A percentile compares a stretch with the other conserved stretches of the same genome.
phyloP scores from a whole-genome alignment of 177 flowering plant genomes.

The Tripterygium wilfordii region DNA sequence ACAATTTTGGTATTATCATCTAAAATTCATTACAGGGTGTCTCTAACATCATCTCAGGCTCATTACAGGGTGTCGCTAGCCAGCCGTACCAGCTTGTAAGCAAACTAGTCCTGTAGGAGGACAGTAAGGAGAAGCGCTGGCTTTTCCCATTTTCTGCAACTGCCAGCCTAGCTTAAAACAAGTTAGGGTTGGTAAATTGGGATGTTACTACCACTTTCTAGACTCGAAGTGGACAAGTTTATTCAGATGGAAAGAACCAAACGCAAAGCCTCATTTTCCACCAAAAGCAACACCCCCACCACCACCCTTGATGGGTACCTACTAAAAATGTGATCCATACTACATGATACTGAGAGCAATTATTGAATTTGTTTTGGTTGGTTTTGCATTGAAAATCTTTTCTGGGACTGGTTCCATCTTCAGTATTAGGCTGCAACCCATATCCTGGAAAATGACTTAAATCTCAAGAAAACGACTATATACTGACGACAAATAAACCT shows the following conservation, averaged over 20 bases:
- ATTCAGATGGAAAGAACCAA: constrained; percentile 10
- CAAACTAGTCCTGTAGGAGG: constrained; percentile 1
- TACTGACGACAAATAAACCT: too few species aligned
- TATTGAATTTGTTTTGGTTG: constrained; percentile 15
- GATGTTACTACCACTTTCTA: constrained; percentile 1
- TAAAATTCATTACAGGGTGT: too few species aligned
- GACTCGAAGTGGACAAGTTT: constrained; percentile 4
- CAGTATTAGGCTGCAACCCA: constrained; percentile 8
- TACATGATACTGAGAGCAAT: constrained; percentile 14
- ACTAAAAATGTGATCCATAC: constrained; percentile 19
- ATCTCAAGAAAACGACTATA: constrained; percentile 12
- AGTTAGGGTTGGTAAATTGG: constrained; percentile 14
- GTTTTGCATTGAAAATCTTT: constrained; percentile 7
- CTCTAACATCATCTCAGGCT: too few species aligned
- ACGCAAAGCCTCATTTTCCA: constrained; percentile 8
- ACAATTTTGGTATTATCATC: too few species aligned
- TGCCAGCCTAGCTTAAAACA: constrained; percentile 25
- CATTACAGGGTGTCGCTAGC: too few species aligned
- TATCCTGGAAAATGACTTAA: constrained; percentile 9
- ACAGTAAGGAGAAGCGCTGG: not conserved
- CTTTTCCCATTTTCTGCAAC: constrained; percentile 6
- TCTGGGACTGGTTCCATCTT: constrained; percentile 2
- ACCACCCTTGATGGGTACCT: constrained; percentile 12
- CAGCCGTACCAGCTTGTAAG: too few species aligned
- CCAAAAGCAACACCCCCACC: constrained; percentile 16